A percentile compares a stretch with the other conserved stretches of the same genome.
These are phyloP conservation scores for Beauveria sp. DNA, from an alignment of 2,329 filamentous ascomycete species.

Conservation along the genomic window DNA sequence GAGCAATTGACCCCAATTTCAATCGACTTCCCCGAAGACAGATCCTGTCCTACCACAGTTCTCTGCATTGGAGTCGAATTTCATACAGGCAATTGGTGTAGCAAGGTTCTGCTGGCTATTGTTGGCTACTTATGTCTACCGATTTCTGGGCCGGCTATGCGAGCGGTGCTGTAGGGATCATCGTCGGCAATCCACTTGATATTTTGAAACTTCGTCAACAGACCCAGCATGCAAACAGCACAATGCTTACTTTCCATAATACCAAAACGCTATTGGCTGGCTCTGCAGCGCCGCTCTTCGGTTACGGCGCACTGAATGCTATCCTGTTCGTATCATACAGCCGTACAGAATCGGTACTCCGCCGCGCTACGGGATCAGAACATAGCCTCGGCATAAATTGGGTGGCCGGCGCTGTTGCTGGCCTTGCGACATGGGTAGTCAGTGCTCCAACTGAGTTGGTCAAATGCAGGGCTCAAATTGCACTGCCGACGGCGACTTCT, in stretches of 20 bases:
- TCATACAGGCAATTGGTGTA: not conserved
- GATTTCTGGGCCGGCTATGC: slow-evolving; percentile 94
- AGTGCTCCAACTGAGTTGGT: slow-evolving; percentile 85
- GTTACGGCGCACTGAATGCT: slow-evolving; percentile 86
- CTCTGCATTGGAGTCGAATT: not conserved
- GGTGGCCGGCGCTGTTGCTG: slow-evolving; percentile 72
- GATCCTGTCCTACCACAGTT: not conserved
- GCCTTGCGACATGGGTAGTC: slow-evolving; percentile 77
- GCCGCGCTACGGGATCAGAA: slow-evolving; percentile 24
- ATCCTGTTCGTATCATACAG: slow-evolving; percentile 89
- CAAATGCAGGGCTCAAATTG: slow-evolving; percentile 79
- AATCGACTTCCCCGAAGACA: not conserved
- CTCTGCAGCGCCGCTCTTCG: slow-evolving; percentile 75
- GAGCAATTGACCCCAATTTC: not conserved
- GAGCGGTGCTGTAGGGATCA: slow-evolving; percentile 76
- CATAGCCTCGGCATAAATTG: slow-evolving; percentile 61
- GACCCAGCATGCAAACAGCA: slow-evolving; percentile 33
- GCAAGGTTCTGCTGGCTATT: not conserved
- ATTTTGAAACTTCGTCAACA: slow-evolving; percentile 61
- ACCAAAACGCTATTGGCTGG: slow-evolving; percentile 47
- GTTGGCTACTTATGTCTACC: slow-evolving; percentile 54
- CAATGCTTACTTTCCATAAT: slow-evolving; percentile 23
- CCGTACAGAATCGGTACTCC: slow-evolving; percentile 61
- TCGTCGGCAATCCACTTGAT: slow-evolving; percentile 83
- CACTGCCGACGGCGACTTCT: slow-evolving; percentile 36